Conservation (phyloP, 148 eudicot species). For the Diospyros lotus region DNA sequence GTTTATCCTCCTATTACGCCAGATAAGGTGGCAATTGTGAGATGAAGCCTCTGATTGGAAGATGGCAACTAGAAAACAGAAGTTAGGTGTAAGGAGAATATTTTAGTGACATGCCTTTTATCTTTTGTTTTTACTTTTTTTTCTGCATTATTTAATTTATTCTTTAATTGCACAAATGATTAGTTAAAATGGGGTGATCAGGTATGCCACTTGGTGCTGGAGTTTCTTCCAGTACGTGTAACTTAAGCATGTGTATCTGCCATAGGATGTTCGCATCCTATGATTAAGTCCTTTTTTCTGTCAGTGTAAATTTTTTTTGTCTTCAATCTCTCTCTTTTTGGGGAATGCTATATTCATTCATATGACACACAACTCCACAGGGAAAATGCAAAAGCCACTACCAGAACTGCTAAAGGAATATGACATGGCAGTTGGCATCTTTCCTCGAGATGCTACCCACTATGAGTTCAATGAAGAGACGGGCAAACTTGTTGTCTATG, state of each 20-base stretch:
- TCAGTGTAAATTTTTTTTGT: background rate
- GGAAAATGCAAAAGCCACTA: constrained; percentile 85
- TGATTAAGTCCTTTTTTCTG: background rate
- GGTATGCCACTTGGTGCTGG: background rate
- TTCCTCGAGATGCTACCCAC: constrained; percentile 87
- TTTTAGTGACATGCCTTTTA: background rate
- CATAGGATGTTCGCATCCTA: background rate
- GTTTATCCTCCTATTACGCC: background rate
- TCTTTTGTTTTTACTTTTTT: background rate
- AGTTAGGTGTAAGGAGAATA: background rate
- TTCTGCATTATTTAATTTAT: background rate
- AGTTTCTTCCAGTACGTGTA: background rate
- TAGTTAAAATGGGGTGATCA: background rate
- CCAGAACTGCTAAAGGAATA: constrained; percentile 80
- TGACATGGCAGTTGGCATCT: constrained; percentile 73
- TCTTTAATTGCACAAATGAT: background rate
- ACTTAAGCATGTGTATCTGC: background rate
- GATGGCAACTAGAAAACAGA: background rate
- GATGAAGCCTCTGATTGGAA: background rate
- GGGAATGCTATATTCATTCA: background rate
- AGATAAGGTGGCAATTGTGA: background rate
- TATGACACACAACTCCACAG: constrained; percentile 25
- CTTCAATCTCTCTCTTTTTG: no score
- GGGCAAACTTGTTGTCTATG: constrained; percentile 51
- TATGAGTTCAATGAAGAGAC: constrained; percentile 88